phyloP scores from a whole-genome alignment of 1,139 yeast genomes.

The Martiniozyma asiatica region DNA sequence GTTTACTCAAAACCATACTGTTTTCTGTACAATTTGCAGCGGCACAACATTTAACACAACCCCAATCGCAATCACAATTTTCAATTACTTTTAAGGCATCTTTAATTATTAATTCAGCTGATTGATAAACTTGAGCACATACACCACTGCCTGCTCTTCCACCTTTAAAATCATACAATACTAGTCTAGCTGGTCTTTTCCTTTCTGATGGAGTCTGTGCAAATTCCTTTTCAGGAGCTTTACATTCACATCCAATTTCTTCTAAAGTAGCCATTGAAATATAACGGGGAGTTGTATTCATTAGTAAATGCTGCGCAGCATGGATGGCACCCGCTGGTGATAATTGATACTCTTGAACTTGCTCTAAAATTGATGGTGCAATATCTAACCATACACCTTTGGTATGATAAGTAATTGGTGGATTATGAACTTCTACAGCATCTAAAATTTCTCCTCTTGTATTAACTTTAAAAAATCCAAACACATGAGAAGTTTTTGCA shows the following conservation, averaged over 20 bases:
- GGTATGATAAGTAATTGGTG: constrained; percentile 58
- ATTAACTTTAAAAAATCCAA: constrained; percentile 86
- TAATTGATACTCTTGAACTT: constrained; percentile 43
- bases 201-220: constrained; percentile 58
- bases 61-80: constrained; percentile 69
- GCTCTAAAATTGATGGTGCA: constrained; percentile 48
- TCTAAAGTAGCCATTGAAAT: constrained; percentile 46
- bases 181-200: constrained; percentile 72
- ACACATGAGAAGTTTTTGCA: constrained; percentile 60
- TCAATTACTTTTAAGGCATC: constrained; percentile 48
- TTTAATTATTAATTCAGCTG: constrained; percentile 50
- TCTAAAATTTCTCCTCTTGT: constrained; percentile 68
- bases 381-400: constrained; percentile 91
- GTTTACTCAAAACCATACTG: constrained; percentile 73
- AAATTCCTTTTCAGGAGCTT: constrained; percentile 93
- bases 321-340: constrained; percentile 89
- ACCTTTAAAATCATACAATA: constrained; percentile 75
- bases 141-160: constrained; percentile 73
- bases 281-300: constrained; percentile 60
- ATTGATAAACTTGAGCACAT: constrained; percentile 66
- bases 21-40: constrained; percentile 71
- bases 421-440: constrained; percentile 84
- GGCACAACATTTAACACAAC: constrained; percentile 84
- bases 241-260: constrained; percentile 85
- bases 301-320: constrained; percentile 86